phyloP scores from a whole-genome alignment of 2,329 filamentous ascomycete species.

The Cryphonectria naterciae region DNA sequence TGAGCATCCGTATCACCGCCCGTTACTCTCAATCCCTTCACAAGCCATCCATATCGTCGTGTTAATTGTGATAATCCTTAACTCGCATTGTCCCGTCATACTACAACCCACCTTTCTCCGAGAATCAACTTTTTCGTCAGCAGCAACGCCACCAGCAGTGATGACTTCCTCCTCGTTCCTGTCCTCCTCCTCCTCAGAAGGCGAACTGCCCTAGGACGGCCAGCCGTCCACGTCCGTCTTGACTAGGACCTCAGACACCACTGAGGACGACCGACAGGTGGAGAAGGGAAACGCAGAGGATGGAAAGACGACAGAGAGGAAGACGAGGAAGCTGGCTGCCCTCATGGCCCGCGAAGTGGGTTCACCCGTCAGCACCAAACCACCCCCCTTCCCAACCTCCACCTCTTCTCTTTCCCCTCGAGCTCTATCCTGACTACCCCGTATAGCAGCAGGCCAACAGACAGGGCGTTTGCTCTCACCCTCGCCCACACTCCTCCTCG shows the following conservation, averaged over 20 bases:
- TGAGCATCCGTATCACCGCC: too few relatives aligned
- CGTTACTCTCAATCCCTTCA: too few relatives aligned
- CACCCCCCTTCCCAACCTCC: too few relatives aligned
- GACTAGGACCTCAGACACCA: background rate
- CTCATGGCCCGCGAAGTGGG: background rate
- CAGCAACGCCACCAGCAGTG: background rate
- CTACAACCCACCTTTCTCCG: background rate
- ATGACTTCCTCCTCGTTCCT: background rate
- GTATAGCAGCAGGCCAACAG: background rate
- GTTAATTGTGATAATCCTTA: too few relatives aligned
- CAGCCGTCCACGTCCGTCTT: background rate
- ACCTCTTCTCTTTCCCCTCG: background rate
- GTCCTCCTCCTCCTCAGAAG: background rate
- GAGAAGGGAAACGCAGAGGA: background rate
- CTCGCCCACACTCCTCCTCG: background rate
- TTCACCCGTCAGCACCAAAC: background rate
- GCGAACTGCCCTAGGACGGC: background rate
- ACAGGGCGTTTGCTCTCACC: background rate
- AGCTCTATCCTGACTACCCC: background rate
- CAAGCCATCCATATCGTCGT: too few relatives aligned
- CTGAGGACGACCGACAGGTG: background rate
- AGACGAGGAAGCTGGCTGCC: background rate
- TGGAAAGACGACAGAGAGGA: background rate
- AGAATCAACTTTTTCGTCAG: background rate
- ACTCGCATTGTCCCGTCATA: too few relatives aligned